phyloP scores from a whole-genome alignment of 768 basidiomycete species.

The Clavulina sp. region DNA sequence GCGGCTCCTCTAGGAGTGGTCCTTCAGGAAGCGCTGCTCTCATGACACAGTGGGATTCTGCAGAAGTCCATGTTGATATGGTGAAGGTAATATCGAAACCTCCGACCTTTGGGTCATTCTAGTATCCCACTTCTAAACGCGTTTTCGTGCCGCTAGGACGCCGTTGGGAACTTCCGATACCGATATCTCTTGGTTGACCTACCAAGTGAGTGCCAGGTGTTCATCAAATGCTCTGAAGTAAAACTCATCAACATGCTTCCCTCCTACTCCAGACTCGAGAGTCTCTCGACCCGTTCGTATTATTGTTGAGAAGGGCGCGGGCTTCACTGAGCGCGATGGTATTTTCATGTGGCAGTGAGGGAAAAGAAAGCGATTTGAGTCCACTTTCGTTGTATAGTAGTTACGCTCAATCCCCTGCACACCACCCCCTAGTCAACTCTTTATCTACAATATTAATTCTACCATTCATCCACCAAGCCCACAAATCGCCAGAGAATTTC shows the following conservation, averaged over 20 bases:
- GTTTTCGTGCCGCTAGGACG: neutral
- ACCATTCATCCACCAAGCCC: too few species aligned
- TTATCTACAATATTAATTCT: too few species aligned
- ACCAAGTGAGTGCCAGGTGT: constrained; percentile 6
- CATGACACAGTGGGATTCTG: constrained; percentile 1
- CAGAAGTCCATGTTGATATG: constrained; percentile 10
- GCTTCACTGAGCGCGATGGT: constrained; percentile 10
- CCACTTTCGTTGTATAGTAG: too few species aligned
- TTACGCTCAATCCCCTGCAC: too few species aligned
- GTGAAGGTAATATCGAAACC: neutral
- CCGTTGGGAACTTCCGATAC: constrained; percentile 8
- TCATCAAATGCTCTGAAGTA: neutral
- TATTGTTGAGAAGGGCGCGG: constrained; percentile 9
- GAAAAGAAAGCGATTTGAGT: too few species aligned
- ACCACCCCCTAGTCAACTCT: too few species aligned
- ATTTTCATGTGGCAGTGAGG: constrained; percentile 11
- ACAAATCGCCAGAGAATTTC: too few species aligned
- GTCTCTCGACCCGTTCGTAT: constrained; percentile 6
- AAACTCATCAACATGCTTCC: neutral
- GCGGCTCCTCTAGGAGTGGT: neutral
- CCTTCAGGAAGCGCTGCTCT: neutral
- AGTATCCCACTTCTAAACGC: neutral
- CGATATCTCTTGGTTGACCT: constrained; percentile 11
- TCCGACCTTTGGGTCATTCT: neutral
- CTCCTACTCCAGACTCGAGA: constrained; percentile 5